phyloP scores from a whole-genome alignment of 305 asterid genomes.

The Petunia hybrid region DNA sequence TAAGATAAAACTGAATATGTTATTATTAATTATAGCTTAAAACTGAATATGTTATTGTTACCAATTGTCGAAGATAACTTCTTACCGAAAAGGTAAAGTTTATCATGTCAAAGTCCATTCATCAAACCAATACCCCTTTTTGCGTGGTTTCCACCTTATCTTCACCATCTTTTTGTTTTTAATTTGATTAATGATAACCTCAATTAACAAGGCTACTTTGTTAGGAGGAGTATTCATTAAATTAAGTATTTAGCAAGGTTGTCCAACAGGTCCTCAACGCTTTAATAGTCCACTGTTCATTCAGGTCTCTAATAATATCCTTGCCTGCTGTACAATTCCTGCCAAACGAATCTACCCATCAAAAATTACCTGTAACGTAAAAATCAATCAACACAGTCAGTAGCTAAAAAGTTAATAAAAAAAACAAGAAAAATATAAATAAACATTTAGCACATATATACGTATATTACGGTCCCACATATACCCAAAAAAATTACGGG shows the following conservation, averaged over 20 bases:
- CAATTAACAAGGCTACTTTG: background rate
- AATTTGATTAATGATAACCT: background rate
- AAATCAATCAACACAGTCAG: background rate
- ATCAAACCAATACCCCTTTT: background rate
- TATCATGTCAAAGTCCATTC: background rate
- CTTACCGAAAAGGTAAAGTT: background rate
- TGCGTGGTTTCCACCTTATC: background rate
- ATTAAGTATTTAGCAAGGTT: background rate
- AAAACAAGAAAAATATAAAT: background rate
- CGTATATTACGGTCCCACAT: background rate
- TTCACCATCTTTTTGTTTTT: background rate
- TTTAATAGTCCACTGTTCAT: background rate
- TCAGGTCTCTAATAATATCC: background rate
- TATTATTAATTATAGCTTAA: too few species aligned
- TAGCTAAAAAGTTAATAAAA: background rate
- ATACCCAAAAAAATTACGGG: background rate
- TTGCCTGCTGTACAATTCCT: background rate
- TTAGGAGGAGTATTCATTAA: background rate
- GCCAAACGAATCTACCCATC: conserved; percentile 7
- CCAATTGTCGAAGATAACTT: background rate
- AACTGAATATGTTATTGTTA: too few species aligned
- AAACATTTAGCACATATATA: background rate
- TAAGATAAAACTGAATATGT: too few species aligned
- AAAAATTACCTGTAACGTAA: background rate
- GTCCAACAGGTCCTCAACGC: background rate